phyloP scores from a whole-genome alignment of 2,329 filamentous ascomycete species.

The Pestalotiopsis sp. region DNA sequence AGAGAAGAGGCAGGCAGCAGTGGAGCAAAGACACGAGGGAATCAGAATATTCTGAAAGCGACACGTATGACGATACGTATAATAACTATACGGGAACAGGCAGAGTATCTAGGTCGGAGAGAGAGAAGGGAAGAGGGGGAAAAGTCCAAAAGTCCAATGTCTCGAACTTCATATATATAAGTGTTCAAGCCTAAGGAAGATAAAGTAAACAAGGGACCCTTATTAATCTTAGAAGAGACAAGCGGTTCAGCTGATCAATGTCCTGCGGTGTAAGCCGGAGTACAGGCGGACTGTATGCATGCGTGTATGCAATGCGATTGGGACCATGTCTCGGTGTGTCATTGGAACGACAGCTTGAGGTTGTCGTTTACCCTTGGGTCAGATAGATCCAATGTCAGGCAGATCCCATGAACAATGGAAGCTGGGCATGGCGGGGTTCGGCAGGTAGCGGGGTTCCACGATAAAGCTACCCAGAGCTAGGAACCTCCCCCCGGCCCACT shows the following conservation, averaged over 20 bases:
- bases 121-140: background rate
- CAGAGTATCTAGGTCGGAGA: background rate
- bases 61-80: background rate
- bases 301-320: background rate
- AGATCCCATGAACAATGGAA: background rate
- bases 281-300: background rate
- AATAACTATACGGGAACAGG: background rate
- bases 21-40: background rate
- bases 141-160: background rate
- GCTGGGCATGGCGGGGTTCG: background rate
- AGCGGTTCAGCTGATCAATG: background rate
- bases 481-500: background rate
- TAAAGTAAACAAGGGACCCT: background rate
- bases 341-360: slow-evolving; percentile 1
- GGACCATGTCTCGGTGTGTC: background rate
- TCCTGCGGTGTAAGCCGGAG: slow-evolving; percentile 12
- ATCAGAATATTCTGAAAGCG: background rate
- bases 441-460: background rate
- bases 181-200: background rate
- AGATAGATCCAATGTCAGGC: background rate
- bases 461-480: slow-evolving; percentile 5
- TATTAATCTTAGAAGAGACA: background rate
- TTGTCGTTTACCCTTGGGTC: background rate
- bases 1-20: background rate
- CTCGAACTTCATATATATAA: background rate